Evolutionary conservation across 148 eudicot species (phyloP).

Genomic region (Nyssa sinensis): DNA sequence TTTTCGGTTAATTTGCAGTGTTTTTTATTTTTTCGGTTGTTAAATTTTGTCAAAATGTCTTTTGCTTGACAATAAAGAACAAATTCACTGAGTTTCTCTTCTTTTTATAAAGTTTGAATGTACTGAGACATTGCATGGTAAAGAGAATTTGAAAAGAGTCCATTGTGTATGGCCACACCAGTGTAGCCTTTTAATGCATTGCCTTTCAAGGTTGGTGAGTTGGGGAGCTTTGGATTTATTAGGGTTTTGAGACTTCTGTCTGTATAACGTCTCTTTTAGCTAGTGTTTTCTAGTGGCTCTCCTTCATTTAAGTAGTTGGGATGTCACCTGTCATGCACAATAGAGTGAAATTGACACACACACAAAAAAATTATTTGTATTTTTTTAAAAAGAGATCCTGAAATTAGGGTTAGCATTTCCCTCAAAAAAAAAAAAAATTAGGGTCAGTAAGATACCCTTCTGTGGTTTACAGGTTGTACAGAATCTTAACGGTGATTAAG

Average conservation of each 20-base stretch:
- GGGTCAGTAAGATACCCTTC: not conserved
- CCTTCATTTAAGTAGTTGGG: not conserved
- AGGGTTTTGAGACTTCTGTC: not conserved
- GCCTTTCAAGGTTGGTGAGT: slow-evolving; percentile 5
- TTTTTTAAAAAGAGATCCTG: not conserved
- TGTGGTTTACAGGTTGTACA: slow-evolving; percentile 5
- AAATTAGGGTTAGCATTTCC: no score
- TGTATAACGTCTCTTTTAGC: not conserved
- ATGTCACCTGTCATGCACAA: slow-evolving; percentile 7
- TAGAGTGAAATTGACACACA: no score
- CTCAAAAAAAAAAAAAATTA: not conserved
- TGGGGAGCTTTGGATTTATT: slow-evolving; percentile 8
- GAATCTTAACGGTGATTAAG: slow-evolving; percentile 1
- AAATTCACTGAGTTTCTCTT: not conserved
- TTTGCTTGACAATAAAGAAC: not conserved
- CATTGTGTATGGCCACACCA: not conserved
- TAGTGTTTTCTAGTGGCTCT: not conserved
- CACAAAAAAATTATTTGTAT: not conserved
- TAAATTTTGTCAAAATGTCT: not conserved
- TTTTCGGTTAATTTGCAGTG: not conserved
- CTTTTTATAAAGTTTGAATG: not conserved
- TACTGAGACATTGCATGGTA: not conserved
- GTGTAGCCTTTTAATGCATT: slow-evolving; percentile 1
- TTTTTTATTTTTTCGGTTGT: no score
- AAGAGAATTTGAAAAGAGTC: not conserved